These are phyloP conservation scores for Tetrastigma voinierianum DNA, from an alignment of 164 flowering plant species.

Conservation along the genomic window DNA sequence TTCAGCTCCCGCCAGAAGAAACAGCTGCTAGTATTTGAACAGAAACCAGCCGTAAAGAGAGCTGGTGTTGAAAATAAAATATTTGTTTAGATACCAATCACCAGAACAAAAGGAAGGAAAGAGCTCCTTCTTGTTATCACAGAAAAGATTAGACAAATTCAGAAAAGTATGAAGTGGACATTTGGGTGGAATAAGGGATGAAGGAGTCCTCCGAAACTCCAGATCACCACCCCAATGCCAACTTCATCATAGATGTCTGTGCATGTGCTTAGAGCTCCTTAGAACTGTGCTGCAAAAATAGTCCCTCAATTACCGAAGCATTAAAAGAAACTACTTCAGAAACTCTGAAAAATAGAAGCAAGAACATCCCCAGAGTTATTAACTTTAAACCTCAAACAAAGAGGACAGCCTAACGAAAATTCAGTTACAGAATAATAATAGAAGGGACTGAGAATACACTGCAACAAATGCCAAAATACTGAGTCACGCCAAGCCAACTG, in stretches of 20 bases:
- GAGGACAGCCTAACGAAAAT: neutral
- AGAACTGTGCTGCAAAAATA: constrained; percentile 54
- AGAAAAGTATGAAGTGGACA: constrained; percentile 32
- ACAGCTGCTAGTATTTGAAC: constrained; percentile 47
- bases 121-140: neutral
- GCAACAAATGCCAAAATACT: constrained; percentile 79
- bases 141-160: constrained; percentile 10
- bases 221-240: constrained; percentile 97
- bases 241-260: constrained; percentile 82
- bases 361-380: neutral
- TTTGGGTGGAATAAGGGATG: constrained; percentile 98
- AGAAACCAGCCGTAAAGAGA: constrained; percentile 9
- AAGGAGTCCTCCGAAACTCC: constrained; percentile 95
- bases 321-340: too few relatives aligned
- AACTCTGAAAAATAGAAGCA: too few relatives aligned
- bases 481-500: constrained; percentile 95
- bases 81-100: neutral
- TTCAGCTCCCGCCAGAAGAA: constrained; percentile 76
- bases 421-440: neutral
- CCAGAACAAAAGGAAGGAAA: too few relatives aligned
- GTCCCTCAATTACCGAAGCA: constrained; percentile 2
- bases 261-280: constrained; percentile 35
- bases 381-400: neutral
- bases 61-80: constrained; percentile 7
- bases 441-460: constrained; percentile 34